Base-by-base conservation (phyloP, 768 basidiomycete genomes). In the Pisolithus tinctorius region DNA sequence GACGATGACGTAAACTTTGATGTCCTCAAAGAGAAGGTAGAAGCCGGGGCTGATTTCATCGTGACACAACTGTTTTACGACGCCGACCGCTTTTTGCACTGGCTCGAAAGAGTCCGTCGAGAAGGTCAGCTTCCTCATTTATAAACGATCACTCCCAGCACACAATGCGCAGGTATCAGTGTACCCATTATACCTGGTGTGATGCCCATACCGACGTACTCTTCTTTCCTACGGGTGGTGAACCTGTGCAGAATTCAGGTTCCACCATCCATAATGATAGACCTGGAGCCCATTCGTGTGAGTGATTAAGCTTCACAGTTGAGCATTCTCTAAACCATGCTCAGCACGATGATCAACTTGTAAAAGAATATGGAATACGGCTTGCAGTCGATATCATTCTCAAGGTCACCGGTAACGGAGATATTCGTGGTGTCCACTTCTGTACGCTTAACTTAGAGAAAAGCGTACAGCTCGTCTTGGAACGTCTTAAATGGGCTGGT, bases 31-130 rank as follows among this genome's bases (percentile, higher is more conserved):
- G 76, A 77, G 41, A 99, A 98, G 66, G 83, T 96, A 37, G 86
- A 95, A 59, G 93, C 90, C 0, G 96, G 96, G 14, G 95, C 95
- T 2, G 89, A 97, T 61, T 98, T 92, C 64, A 89, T 99, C 54
- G 75, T 98, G 47, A 98, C 96, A 0, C 96, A 99, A 60, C 74
- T 98, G 6, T 99, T 99, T 69, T 99, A 98, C 69, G 95, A 99
- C 63, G 81, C 87, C n/a, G 84, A 93, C 45, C 77, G 78, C 14
- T 98, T 96, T 70, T 66, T 92, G 29, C 61, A 69, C 14, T 99
- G 96, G 96, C 68, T 85, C 23, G 67, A 74, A 59, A 82, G 79
- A 62, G 79, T 93, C 45, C 74, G 93, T 53, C 72, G 69, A 16
- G 82, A 73, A 67, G 94, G 93, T 92, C 53, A 37, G 77, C 43